Percentiles rank a stretch among this genome's conserved stretches.
Conservation (phyloP, 2,329 filamentous ascomycete species). For the Sporothrix mexicana region DNA sequence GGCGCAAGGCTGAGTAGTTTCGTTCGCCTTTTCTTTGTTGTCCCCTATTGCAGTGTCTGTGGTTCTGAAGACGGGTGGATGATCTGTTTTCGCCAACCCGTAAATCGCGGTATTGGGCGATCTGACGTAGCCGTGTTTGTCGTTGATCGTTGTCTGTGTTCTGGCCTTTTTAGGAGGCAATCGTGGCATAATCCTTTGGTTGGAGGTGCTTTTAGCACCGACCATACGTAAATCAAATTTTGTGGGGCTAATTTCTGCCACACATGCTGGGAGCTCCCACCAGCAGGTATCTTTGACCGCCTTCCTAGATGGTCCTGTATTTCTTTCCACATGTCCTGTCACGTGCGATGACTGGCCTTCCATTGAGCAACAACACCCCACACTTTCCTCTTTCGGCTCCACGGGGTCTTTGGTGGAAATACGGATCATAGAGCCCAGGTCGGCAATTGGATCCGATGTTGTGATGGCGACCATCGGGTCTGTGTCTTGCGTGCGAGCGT, state of each 20-base stretch:
- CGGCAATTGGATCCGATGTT: constrained; percentile 26
- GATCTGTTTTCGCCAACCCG: neutral
- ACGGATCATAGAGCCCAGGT: neutral
- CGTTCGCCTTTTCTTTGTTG: neutral
- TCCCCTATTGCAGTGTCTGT: neutral
- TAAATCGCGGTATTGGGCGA: neutral
- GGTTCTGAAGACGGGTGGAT: neutral
- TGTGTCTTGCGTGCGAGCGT: constrained; percentile 18
- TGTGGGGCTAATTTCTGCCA: constrained; percentile 17
- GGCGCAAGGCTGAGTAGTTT: neutral
- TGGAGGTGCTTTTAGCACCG: neutral
- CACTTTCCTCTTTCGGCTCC: neutral
- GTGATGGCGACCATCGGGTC: neutral
- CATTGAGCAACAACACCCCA: neutral
- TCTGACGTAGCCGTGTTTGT: constrained; percentile 22
- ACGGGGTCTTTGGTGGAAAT: neutral
- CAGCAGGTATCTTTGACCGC: neutral
- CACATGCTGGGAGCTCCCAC: neutral
- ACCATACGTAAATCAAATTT: neutral
- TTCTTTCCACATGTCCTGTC: neutral
- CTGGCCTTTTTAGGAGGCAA: constrained; percentile 22
- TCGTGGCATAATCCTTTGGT: constrained; percentile 23
- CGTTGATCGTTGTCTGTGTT: constrained; percentile 16
- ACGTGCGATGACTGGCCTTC: neutral
- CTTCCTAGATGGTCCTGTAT: neutral